phyloP scores from a whole-genome alignment of 2,329 filamentous ascomycete genomes.

The Aquanectria penicillioides region DNA sequence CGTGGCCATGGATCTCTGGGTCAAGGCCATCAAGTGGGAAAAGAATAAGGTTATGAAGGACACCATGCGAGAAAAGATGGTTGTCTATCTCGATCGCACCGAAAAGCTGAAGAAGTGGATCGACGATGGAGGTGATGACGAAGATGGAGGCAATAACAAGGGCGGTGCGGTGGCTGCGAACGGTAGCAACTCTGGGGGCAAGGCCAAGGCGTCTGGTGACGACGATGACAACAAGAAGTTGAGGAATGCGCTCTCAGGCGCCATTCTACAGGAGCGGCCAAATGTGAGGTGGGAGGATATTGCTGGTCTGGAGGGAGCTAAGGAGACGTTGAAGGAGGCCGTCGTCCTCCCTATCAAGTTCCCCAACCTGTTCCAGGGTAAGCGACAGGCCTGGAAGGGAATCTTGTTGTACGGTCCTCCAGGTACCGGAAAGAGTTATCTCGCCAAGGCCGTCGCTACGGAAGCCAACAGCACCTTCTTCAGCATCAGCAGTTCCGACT shows the following conservation, averaged over 20 bases:
- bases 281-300: constrained; percentile 99
- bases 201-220: constrained; percentile 67
- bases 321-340: constrained; percentile 97
- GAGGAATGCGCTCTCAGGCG: constrained; percentile 87
- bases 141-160: constrained; percentile 64
- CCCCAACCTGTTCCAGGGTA: constrained; percentile 93
- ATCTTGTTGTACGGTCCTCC: constrained; percentile 96
- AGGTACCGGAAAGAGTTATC: constrained; percentile 96
- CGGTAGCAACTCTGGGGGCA: constrained; percentile 71
- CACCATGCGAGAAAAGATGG: constrained; percentile 95
- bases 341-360: constrained; percentile 99
- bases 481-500: constrained; percentile 94
- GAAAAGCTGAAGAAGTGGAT: constrained; percentile 97
- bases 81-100: constrained; percentile 97
- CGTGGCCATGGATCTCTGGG: constrained; percentile 94
- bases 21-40: constrained; percentile 99
- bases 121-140: constrained; percentile 79
- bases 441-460: constrained; percentile 96
- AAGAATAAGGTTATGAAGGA: constrained; percentile 98
- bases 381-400: constrained; percentile 97
- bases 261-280: constrained; percentile 93
- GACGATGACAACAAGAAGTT: constrained; percentile 97
- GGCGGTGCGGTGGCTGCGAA: constrained; percentile 69
- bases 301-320: constrained; percentile 90
- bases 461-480: constrained; percentile 99